Evolutionary conservation across 2,329 filamentous ascomycete genomes (phyloP).

Genomic region (Endoconidiophora laricicola): DNA sequence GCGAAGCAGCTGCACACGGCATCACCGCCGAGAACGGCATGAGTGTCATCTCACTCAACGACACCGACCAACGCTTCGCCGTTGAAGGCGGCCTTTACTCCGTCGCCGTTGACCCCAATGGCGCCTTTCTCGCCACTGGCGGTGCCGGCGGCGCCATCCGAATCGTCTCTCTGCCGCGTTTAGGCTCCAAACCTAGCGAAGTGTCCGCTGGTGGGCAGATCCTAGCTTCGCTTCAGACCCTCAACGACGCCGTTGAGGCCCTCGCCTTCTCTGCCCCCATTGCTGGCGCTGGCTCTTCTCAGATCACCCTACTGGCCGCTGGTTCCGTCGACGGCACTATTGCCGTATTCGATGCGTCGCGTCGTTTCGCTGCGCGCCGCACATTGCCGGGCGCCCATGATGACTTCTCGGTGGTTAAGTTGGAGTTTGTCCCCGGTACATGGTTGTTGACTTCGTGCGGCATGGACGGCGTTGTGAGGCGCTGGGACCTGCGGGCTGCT

Average conservation of each 20-base stretch:
- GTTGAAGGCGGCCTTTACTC: slow-evolving; percentile 86
- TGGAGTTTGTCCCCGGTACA: slow-evolving; percentile 57
- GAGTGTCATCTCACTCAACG: slow-evolving; percentile 61
- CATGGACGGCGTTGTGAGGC: slow-evolving; percentile 76
- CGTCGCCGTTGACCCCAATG: slow-evolving; percentile 65
- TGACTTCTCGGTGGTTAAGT: slow-evolving; percentile 78
- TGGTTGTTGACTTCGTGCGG: slow-evolving; percentile 76
- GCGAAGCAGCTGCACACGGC: slow-evolving; percentile 46
- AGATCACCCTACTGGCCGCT: slow-evolving; percentile 38
- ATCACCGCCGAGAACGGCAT: slow-evolving; percentile 35
- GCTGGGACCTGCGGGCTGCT: slow-evolving; percentile 68
- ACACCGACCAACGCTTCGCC: slow-evolving; percentile 72
- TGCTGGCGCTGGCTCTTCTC: slow-evolving; percentile 28
- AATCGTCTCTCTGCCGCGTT: slow-evolving; percentile 65
- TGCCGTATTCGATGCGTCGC: slow-evolving; percentile 69
- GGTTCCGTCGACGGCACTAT: slow-evolving; percentile 63
- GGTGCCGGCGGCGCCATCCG: slow-evolving; percentile 77
- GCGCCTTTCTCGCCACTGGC: slow-evolving; percentile 67
- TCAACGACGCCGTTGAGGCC: slow-evolving; percentile 62
- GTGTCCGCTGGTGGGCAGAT: slow-evolving; percentile 39
- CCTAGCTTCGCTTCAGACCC: slow-evolving; percentile 66
- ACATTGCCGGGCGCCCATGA: slow-evolving; percentile 73
- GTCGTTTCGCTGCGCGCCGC: slow-evolving; percentile 72
- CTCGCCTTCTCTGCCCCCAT: slow-evolving; percentile 38
- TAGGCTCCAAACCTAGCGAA: slow-evolving; percentile 25